phyloP scores from a whole-genome alignment of 228 moss, liverwort and hornwort genomes.

The Sphagnum fallax region DNA sequence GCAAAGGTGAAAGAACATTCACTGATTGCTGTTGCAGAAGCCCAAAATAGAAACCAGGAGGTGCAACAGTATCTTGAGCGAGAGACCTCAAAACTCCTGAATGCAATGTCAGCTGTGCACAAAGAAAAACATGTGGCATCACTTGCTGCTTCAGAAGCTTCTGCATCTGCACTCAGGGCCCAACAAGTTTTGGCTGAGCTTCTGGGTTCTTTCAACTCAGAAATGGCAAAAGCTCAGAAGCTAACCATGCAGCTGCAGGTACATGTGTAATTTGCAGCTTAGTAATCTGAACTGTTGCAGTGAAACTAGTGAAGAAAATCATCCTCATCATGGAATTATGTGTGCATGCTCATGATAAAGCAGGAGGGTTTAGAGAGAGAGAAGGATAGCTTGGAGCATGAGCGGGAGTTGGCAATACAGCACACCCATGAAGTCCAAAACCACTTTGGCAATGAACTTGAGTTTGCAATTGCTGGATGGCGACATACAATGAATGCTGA shows the following conservation, averaged over 20 bases:
- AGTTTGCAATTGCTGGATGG: conserved; percentile 37
- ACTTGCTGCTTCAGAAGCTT: conserved; percentile 36
- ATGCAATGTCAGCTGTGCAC: conserved; percentile 22
- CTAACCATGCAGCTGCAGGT: conserved; percentile 42
- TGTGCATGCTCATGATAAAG: no score
- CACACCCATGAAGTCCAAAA: conserved; percentile 39
- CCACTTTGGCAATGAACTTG: conserved; percentile 40
- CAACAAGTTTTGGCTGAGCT: conserved; percentile 37
- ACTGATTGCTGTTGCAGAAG: conserved; percentile 17
- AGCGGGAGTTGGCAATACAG: conserved; percentile 27
- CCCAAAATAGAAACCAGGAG: conserved; percentile 20
- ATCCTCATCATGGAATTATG: no score
- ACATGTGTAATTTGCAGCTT: neutral
- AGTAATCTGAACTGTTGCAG: no score
- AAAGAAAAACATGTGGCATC: conserved; percentile 42
- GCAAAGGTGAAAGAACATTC: neutral
- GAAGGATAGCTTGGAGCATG: conserved; percentile 29
- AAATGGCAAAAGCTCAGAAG: conserved; percentile 32
- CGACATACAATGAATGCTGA: conserved; percentile 45
- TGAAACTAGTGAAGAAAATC: no score
- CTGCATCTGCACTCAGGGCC: conserved; percentile 38
- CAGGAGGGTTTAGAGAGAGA: conserved; percentile 23
- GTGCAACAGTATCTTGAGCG: conserved; percentile 36
- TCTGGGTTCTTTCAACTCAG: conserved; percentile 38
- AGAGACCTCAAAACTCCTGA: conserved; percentile 26